Base-by-base conservation (phyloP, 352 stramenopile genomes). In the Phytophthora cryptogea region DNA sequence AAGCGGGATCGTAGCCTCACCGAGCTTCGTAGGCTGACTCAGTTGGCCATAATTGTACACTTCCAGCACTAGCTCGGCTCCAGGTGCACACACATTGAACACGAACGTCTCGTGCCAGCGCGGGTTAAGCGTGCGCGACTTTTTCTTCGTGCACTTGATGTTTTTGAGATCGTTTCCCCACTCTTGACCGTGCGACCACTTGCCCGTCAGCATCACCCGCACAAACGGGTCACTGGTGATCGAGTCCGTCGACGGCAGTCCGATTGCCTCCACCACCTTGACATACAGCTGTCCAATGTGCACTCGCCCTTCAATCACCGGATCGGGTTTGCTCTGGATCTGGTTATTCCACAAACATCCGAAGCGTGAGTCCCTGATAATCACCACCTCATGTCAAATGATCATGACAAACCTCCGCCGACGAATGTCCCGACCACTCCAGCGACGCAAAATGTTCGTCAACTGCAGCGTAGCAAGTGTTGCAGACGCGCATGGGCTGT, bases 191-290 rank as follows among this genome's bases (percentile, higher is more conserved):
- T 94, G 85, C 4, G 85, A 94, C 85, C 85, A 94, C 66, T 90
- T 90, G 56, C 85, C 85, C 10, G 83, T 88, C 30, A 94, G 74
- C 65, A 90, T 89, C 42, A 94, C 79, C 33, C 83, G 80, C 35
- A 94, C 85, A 52, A 94, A 94, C 27, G 85, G 85, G 54, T 94
- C 85, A 52, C 83, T 94, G 27, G 85, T 94, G 67, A 94, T 94
- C n/a, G 83, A 90, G 54, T 94, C 85, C 14, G 83, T 94, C 4
- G 85, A 94, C 17, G 85, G 85, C 39, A 94, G 65, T 20, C 85
- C 85, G 32, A 94, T 94, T 0, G 85, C 85, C 55, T 94, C 85
- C 0, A 94, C 85, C 13, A 94, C 83, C 42, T 94, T 94, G 7
- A 92, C 85, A 65, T 94, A 94, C 23, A 94, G 62, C 66, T 94